Base-by-base conservation (phyloP, 129 eudicot species). In the Centella asiatica region DNA sequence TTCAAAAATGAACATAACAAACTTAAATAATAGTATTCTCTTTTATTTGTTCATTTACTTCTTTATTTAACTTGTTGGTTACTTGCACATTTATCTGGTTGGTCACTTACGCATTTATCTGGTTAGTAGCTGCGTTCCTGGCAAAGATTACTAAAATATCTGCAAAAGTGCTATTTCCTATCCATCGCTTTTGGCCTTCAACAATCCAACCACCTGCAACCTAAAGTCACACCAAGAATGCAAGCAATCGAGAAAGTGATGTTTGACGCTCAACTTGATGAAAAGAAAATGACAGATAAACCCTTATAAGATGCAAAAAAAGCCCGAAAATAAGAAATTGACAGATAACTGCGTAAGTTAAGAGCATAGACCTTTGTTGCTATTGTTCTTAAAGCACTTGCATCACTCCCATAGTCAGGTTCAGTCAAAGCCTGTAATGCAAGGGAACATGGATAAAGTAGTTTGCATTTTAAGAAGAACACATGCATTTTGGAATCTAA, bases 341-440 rank as follows among this genome's bases (percentile, higher is more conserved):
- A 12, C 42, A 32, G 20, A n/a, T 56, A 11, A 29, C 62, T 51
- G 7, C 31, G 27, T 0, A 29, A 36, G 47, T 67, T 42, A 18
- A 48, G 62, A 29, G 46, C 40, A 12, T 49, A 33, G 32, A 92
- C 98, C 88, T 92, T 92, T 69, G 81, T 87, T 54, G 99, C 99
- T 49, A 88, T 84, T 60, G 96, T 92, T 76, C 76, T 76, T 58
- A 92, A 72, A 53, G 81, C 78, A 78, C 99, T 92, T 60, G 99
- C 99, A 78, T 92, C 99, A 80, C 99, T 87, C 64, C 99, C 99
- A 75, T 92, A 75, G 60, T 87, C 95, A 44, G 99, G 96, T 83
- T 92, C 95, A n/a, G 96, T 92, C 78, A 92, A 75, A 56, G 78
- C 99, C 99, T 92, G 64, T 27, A 12, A 14, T 37, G 36, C 67